Percentiles rank a stretch among this genome's conserved stretches.
phyloP scores from a whole-genome alignment of 352 stramenopile species.

The Globisporangium irregulare region DNA sequence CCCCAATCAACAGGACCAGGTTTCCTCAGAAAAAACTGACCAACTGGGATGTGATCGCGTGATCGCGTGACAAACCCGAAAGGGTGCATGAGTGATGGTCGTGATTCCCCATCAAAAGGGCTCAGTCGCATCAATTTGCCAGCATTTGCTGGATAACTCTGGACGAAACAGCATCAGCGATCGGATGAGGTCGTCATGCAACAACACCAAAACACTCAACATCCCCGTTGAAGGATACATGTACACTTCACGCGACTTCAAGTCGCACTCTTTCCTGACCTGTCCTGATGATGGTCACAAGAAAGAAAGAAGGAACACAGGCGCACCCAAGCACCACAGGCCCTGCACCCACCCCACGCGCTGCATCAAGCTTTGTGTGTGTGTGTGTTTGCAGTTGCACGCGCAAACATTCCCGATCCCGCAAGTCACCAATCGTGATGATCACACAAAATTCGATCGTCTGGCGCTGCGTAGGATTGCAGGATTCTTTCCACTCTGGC shows the following conservation, averaged over 20 bases:
- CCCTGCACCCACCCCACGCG: no score
- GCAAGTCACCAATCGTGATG: neutral
- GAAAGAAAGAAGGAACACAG: neutral
- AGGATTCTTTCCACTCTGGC: neutral
- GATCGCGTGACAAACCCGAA: slow-evolving; percentile 15
- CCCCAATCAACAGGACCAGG: neutral
- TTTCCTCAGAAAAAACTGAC: no score
- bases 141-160: neutral
- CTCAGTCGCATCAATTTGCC: neutral
- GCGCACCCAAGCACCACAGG: neutral
- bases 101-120: slow-evolving; percentile 6
- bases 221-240: no score
- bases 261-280: neutral
- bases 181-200: neutral
- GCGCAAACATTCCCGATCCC: neutral
- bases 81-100: neutral
- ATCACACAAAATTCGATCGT: neutral
- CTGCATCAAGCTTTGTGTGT: no score
- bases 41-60: neutral
- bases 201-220: neutral
- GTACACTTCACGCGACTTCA: neutral
- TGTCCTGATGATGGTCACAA: neutral
- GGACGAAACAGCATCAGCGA: neutral
- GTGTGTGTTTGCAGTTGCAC: neutral
- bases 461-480: neutral